Base-by-base conservation (phyloP, 805 yeast species). In the Wickerhamomyces silvicola region DNA sequence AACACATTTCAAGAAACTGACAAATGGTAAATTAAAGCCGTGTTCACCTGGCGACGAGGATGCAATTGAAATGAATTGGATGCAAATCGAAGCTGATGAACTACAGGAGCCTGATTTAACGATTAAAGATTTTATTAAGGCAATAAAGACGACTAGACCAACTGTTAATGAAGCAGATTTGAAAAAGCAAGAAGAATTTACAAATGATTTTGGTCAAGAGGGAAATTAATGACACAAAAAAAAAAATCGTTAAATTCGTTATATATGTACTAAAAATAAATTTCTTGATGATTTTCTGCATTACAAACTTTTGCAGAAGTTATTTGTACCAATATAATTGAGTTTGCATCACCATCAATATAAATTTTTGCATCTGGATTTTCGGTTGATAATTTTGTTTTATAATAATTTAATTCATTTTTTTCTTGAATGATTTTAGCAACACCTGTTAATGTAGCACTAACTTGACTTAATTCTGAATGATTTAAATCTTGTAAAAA, bases 21-120 rank as follows among this genome's bases (percentile, higher is more conserved):
- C 62, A 3, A 65, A 61, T 18, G 52, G 51, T 19, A 78, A 75
- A 54, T 70, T 75, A 30, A 83, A 88, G 11, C 98, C 98, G 1
- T 92, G 98, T 53, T 87, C 97, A 0, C 99, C 99, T 0, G 99
- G 99, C n/a, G 96, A 84, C 42, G 54, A 57, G 3, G 84, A 72
- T 12, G 96, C 97, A 0, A 57, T 61, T 24, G 99, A 92, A 54
- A 81, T 83, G 85, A 78, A 76, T 52, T 92, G 98, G 98, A 76
- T 83, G 72, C 90, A 86, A 39, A 74, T 92, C 23, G 92, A 74
- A 34, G 81, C 94, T 10, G 90, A 90, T 47, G 92, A 92, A 57
- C 66, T 92, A 33, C 73, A 74, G 50, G 97, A 92, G 52, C 99
- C 99, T 1, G 85, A 77, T 7, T 68, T 92, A 43, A 81, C 90